Evolutionary conservation across 805 yeast species (phyloP), one percentile per base, ranked within the genome.

Genomic region (Henningerozyma blattae): DNA sequence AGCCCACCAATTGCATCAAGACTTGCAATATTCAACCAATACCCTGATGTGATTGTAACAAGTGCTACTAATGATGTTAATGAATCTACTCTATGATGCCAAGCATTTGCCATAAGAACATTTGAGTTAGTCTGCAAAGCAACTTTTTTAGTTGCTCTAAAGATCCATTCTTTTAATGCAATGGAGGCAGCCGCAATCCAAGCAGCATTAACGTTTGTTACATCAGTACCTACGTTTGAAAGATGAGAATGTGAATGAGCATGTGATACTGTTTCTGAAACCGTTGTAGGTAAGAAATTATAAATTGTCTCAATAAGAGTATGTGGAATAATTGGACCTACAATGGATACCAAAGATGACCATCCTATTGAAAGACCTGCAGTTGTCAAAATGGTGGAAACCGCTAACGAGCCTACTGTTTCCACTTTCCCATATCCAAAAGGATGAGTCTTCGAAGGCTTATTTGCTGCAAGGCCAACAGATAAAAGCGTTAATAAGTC

Each of bases 71-170:
- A 66, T 0, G 96, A 84, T 1, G 97, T 93, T 46, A 91, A 56
- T 1, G 94, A 80, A 52, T 91, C 98, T 9, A 89, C 91, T 42
- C 98, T 69, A 53, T 91, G 98, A 56, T 91, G 98, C 97, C 98
- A 91, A 3, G 98, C 98, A 52, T 91, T 91, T 4, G 98, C 98
- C 32, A 84, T 75, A 31, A 91, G 66, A 3, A 91, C 97, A 41
- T 85, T 84, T 1, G 95, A 85, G 50, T 83, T 81, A 19, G 84
- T 70, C 40, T 70, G 64, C 32, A 66, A 64, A 1, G 96, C 98
- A 16, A 91, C 75, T 40, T 75, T 73, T 58, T 77, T 69, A 0
- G 98, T 91, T 10, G 84, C 81, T 38, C 74, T 74, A 59, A 74
- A 91, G 28, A 91, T 72, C 71, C 94, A 73, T 56, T 91, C 98